phyloP scores from a whole-genome alignment of 495 filamentous ascomycete species.

The Niebla homalea region DNA sequence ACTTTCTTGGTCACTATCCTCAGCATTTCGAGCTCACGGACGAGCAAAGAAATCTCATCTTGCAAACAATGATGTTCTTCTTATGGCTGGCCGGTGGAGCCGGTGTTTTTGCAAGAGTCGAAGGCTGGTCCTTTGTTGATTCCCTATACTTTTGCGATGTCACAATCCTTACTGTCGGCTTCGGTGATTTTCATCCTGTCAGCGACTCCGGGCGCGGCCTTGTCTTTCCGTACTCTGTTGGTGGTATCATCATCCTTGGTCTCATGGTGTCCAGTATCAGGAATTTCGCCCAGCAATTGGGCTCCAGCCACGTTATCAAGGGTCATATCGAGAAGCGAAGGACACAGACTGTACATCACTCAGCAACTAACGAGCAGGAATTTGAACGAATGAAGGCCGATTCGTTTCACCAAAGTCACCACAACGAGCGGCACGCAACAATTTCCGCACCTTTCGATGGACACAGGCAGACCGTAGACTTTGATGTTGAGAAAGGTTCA shows the following conservation, averaged over 20 bases:
- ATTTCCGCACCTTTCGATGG: constrained; percentile 11
- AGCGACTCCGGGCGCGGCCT: constrained; percentile 45
- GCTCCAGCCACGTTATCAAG: constrained; percentile 52
- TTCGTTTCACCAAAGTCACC: not conserved
- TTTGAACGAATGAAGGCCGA: constrained; percentile 9
- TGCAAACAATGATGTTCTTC: constrained; percentile 51
- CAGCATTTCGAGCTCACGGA: constrained; percentile 62
- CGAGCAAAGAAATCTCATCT: constrained; percentile 52
- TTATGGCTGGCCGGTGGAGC: constrained; percentile 49
- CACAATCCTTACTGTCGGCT: constrained; percentile 53
- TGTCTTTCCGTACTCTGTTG: constrained; percentile 66
- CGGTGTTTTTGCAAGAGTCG: constrained; percentile 39
- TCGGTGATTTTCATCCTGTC: constrained; percentile 41
- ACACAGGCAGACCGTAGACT: not conserved
- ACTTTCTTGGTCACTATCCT: constrained; percentile 63
- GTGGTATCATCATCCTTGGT: constrained; percentile 79
- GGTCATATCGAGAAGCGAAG: constrained; percentile 47
- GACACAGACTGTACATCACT: constrained; percentile 40
- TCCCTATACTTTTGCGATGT: constrained; percentile 53
- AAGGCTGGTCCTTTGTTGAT: constrained; percentile 38
- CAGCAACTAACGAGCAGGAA: constrained; percentile 35
- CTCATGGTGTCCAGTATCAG: constrained; percentile 75
- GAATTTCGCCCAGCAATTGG: constrained; percentile 49
- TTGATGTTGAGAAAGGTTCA: constrained; percentile 10
- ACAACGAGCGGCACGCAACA: not conserved